Conservation (phyloP, 768 basidiomycete species). For the Agaricus subrufescens region DNA sequence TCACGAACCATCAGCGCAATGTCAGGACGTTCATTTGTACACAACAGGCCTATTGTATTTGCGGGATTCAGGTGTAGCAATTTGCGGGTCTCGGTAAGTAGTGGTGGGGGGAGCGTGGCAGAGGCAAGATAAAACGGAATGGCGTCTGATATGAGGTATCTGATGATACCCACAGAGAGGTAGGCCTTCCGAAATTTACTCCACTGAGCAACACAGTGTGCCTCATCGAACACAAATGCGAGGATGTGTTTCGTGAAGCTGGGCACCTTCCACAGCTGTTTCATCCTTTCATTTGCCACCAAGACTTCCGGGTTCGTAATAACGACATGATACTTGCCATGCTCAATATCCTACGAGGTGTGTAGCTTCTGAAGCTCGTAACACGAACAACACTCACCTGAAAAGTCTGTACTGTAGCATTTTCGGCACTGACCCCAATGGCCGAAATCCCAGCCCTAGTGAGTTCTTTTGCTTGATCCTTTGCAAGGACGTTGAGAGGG, state of each 20-base stretch:
- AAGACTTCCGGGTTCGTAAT: not conserved
- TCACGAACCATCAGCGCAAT: no score
- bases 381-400: not conserved
- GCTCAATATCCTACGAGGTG: not conserved
- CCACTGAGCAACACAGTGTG: slow-evolving; percentile 21
- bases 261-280: slow-evolving; percentile 4
- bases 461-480: slow-evolving; percentile 21
- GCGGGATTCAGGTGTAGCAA: no score
- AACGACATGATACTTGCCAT: not conserved
- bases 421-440: not conserved
- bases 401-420: not conserved
- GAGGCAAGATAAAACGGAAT: not conserved
- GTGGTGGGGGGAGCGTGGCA: not conserved
- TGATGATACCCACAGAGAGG: not conserved
- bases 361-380: no score
- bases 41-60: no score
- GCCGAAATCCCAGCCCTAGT: not conserved
- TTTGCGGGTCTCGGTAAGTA: no score
- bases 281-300: not conserved
- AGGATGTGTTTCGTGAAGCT: not conserved
- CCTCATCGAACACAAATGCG: slow-evolving; percentile 32
- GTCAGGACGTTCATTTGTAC: no score
- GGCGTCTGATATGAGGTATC: not conserved
- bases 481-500: slow-evolving; percentile 25
- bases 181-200: not conserved